Evolutionary conservation across 2,329 filamentous ascomycete genomes (phyloP), one percentile per base, ranked within the genome.

Genomic region (Thermothelomyces thermophilus): DNA sequence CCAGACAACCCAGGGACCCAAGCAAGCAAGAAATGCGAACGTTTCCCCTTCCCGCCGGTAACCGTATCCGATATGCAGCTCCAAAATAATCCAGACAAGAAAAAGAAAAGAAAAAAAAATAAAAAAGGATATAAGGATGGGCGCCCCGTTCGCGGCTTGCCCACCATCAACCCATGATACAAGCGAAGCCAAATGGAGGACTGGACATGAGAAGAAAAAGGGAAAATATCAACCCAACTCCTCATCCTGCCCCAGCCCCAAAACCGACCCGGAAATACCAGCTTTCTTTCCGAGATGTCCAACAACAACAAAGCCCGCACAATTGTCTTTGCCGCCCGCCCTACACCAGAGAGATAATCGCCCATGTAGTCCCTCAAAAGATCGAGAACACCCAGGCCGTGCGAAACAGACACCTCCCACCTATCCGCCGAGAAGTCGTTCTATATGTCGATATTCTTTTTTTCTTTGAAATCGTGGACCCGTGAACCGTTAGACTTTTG

Each of bases 361-460:
- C 60, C 61, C 59, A 58, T 60, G 54, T 61, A 56, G 66, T 68
- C 56, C 53, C 50, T 41, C 37, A 48, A 44, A 49, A 51, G 33
- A 51, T 56, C 48, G 47, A 56, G 48, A 58, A 60, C 51, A 60
- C 54, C 57, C 41, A 54, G 41, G 49, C 48, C 48, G 51, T 45
- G 14, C 13, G 42, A 59, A 46, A 42, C n/a, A 53, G 45, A 35
- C 37, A 41, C 37, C 46, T n/a, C 35, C 10, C 31, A 17, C 37
- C 50, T 41, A 6, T 35, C 41, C 41, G 14, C 17, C 48, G 19
- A 34, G 48, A 63, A 68, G 66, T 70, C 66, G 66, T 65, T 74
- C 74, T 77, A 77, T 75, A 74, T 73, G 68, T 70, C 66, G 60
- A 66, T 67, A 64, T 65, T 66, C 62, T 70, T 74, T 72, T 72